Percentiles rank a stretch among this genome's conserved stretches.
Conservation (phyloP, 1,139 yeast species). For the Casaregolazyma lundiana region DNA sequence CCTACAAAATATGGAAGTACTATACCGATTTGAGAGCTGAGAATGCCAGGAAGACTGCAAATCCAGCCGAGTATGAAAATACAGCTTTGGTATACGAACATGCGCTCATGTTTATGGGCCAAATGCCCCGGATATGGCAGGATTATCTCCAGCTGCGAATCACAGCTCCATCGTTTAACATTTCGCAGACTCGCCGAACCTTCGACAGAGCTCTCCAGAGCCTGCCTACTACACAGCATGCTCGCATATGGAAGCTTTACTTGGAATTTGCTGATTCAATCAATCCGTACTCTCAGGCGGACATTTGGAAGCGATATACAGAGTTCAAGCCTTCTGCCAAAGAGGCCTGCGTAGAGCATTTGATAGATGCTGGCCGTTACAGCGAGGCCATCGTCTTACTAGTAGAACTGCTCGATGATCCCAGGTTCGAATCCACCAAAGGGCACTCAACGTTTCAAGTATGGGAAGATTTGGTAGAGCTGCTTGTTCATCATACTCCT, state of each 20-base stretch:
- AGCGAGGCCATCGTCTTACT: constrained; percentile 30
- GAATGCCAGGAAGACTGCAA: constrained; percentile 25
- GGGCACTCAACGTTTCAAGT: constrained; percentile 41
- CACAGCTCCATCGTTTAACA: constrained; percentile 32
- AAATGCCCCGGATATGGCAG: constrained; percentile 54
- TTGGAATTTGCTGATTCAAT: constrained; percentile 45
- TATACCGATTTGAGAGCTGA: constrained; percentile 44
- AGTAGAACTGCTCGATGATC: constrained; percentile 32
- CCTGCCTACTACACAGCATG: constrained; percentile 52
- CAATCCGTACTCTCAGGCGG: constrained; percentile 42
- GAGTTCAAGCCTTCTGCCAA: constrained; percentile 37
- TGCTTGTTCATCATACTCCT: constrained; percentile 35
- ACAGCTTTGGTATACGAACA: constrained; percentile 45
- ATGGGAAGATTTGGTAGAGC: constrained; percentile 47
- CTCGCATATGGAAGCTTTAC: constrained; percentile 56
- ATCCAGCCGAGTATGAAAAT: constrained; percentile 30
- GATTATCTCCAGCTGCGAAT: constrained; percentile 44
- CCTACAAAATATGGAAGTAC: constrained; percentile 53
- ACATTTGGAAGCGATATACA: constrained; percentile 44
- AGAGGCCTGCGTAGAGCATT: constrained; percentile 31
- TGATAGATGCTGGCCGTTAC: constrained; percentile 27
- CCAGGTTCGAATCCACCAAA: constrained; percentile 33
- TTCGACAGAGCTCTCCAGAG: constrained; percentile 52
- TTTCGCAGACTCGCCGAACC: constrained; percentile 43
- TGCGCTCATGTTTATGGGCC: constrained; percentile 42